phyloP scores from a whole-genome alignment of 768 basidiomycete species.

The Mycena polygramma region DNA sequence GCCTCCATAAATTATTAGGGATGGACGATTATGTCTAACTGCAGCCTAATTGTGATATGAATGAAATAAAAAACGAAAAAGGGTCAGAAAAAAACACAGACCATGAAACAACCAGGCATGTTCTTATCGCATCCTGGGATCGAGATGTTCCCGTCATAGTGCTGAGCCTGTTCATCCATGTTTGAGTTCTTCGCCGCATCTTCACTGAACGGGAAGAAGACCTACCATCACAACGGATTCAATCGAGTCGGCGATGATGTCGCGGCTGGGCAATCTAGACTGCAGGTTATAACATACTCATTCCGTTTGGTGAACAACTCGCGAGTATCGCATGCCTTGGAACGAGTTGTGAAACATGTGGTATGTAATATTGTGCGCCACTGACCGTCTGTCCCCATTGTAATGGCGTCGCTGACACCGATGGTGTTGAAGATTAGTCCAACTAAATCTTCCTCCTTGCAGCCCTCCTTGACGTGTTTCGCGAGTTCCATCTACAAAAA shows the following conservation, averaged over 20 bases:
- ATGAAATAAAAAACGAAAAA: too few species aligned
- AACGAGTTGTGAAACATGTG: neutral
- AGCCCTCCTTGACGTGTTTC: constrained; percentile 85
- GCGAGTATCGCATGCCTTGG: constrained; percentile 91
- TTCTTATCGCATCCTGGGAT: constrained; percentile 72
- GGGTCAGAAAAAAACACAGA: too few species aligned
- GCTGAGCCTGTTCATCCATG: constrained; percentile 72
- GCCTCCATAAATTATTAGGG: constrained; percentile 89
- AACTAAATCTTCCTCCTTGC: constrained; percentile 83
- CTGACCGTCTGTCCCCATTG: constrained; percentile 90
- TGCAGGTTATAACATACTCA: neutral
- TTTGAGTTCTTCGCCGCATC: constrained; percentile 57
- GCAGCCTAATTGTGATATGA: constrained; percentile 60
- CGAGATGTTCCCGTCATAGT: constrained; percentile 90
- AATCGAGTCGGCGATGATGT: constrained; percentile 91
- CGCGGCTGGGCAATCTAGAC: constrained; percentile 84
- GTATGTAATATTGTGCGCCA: neutral
- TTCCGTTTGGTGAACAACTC: constrained; percentile 44
- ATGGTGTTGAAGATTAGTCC: constrained; percentile 90
- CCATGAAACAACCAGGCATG: constrained; percentile 90
- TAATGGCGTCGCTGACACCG: constrained; percentile 85
- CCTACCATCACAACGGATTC: constrained; percentile 60
- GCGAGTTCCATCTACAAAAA: constrained; percentile 77
- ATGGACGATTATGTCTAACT: constrained; percentile 87
- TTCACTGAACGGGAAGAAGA: constrained; percentile 53